Base-by-base conservation (phyloP, 306 rosid species). In the Rosa lucieae region DNA sequence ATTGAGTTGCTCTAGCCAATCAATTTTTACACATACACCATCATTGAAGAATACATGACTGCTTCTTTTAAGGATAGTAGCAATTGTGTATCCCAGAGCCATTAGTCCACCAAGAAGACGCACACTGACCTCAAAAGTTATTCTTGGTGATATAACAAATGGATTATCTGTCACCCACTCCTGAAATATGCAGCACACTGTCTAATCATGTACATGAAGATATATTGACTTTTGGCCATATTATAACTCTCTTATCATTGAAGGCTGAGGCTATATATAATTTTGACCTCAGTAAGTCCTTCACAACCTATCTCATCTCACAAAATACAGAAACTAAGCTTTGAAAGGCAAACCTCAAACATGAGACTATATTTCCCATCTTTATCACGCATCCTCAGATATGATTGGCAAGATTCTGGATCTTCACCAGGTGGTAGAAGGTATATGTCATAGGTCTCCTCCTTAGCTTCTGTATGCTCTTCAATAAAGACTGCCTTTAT, bases 381-480 rank as follows among this genome's bases (percentile, higher is more conserved):
- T 82, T 93, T 96, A 71, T 96, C 94, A 78, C 99, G 94, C 99
- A 96, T 96, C 85, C 99, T 87, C 80, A 96, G 84, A 89, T 96
- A 96, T 51, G 99, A 96, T 86, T 96, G 99, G 85, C 99, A 96
- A 55, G 96, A 87, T 86, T 96, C 99, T 17, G 94, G 97, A 88
- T 96, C 99, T 91, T 96, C 99, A 82, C 99, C 99, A 0, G 99
- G 98, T 49, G 99, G 99, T 76, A 96, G 84, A 77, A 96, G 97
- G 89, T 89, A 95, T 88, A 96, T 96, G 86, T 96, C 99, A 87
- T 91, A 93, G 20, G 97, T 96, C 86, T 93, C 88, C 80, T 96
- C 99, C 21, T 75, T 88, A 74, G 90, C 77, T 86, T 96, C 99
- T 62, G 65, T 86, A 84, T 85, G 88, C 80, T 92, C 93, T 84